A percentile compares a stretch with the other conserved stretches of the same genome.
Conservation (phyloP, 768 basidiomycete species). For the Suillus subluteus region DNA sequence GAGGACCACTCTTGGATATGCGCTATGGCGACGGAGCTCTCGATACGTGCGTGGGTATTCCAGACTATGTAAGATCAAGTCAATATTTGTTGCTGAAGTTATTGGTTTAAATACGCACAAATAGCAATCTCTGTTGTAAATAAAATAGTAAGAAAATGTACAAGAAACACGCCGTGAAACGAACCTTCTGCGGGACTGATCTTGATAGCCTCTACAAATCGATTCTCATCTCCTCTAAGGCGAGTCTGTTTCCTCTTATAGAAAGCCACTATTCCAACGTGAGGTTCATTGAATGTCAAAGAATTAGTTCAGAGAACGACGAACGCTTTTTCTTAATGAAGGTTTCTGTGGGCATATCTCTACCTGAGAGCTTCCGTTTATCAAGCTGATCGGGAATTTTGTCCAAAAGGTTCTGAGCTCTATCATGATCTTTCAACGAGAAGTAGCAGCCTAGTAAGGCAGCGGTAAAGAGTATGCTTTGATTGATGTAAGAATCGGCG, state of each 20-base stretch:
- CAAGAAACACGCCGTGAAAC: slow-evolving; percentile 19
- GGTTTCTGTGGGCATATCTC: slow-evolving; percentile 73
- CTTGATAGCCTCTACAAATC: slow-evolving; percentile 57
- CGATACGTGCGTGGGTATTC: slow-evolving; percentile 74
- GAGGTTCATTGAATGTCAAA: slow-evolving; percentile 4
- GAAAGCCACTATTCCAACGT: slow-evolving; percentile 57
- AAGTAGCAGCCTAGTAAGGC: slow-evolving; percentile 58
- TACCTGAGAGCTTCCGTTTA: slow-evolving; percentile 64
- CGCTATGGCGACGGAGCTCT: slow-evolving; percentile 51
- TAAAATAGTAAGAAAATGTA: slow-evolving; percentile 11
- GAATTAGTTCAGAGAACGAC: slow-evolving; percentile 26
- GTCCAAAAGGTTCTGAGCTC: slow-evolving; percentile 66
- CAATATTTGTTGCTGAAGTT: slow-evolving; percentile 5
- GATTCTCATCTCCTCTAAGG: slow-evolving; percentile 52
- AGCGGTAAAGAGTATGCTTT: slow-evolving; percentile 2
- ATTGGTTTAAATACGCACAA: slow-evolving; percentile 47
- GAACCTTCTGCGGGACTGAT: slow-evolving; percentile 75
- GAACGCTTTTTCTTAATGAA: slow-evolving; percentile 77
- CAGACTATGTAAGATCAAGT: slow-evolving; percentile 53
- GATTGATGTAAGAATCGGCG: slow-evolving; percentile 13
- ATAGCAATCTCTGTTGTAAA: slow-evolving; percentile 62
- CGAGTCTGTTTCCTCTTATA: slow-evolving; percentile 70
- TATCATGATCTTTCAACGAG: slow-evolving; percentile 54
- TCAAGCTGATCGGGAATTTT: slow-evolving; percentile 61
- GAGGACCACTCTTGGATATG: slow-evolving; percentile 60